These are phyloP conservation scores for Chaetomiaceae sp. DNA, from an alignment of 2,329 filamentous ascomycete species.

Conservation along the genomic window DNA sequence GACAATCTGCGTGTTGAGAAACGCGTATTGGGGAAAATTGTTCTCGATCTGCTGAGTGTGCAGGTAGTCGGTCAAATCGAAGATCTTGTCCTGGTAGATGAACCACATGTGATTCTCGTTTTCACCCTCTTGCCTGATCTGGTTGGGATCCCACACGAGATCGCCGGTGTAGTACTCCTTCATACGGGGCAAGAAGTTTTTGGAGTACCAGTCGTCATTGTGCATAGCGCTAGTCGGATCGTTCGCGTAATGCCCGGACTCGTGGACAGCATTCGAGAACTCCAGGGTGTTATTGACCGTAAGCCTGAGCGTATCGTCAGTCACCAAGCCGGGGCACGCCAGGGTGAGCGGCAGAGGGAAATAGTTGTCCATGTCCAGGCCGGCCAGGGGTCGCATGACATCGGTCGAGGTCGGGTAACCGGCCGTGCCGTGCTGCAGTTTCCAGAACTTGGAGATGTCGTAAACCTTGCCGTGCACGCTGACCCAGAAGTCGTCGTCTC, in stretches of 20 bases:
- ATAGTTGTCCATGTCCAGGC: slow-evolving; percentile 74
- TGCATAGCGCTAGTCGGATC: slow-evolving; percentile 53
- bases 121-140: slow-evolving; percentile 59
- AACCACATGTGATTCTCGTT: slow-evolving; percentile 70
- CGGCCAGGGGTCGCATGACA: slow-evolving; percentile 72
- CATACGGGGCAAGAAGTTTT: slow-evolving; percentile 70
- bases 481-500: slow-evolving; percentile 75
- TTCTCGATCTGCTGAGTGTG: slow-evolving; percentile 60
- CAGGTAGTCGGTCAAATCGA: slow-evolving; percentile 90
- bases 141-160: slow-evolving; percentile 61
- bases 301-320: slow-evolving; percentile 49
- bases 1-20: slow-evolving; percentile 63
- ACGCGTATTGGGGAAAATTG: slow-evolving; percentile 54
- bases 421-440: slow-evolving; percentile 72
- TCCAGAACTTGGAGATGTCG: slow-evolving; percentile 86
- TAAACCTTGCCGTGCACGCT: slow-evolving; percentile 85
- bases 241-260: slow-evolving; percentile 56
- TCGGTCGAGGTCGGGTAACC: slow-evolving; percentile 52
- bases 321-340: slow-evolving; percentile 69
- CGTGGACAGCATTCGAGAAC: slow-evolving; percentile 56
- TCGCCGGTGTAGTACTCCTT: slow-evolving; percentile 82
- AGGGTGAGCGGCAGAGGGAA: slow-evolving; percentile 71
- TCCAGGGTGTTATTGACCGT: slow-evolving; percentile 14
- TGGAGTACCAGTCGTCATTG: slow-evolving; percentile 68
- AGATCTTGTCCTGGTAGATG: slow-evolving; percentile 67